Conservation (phyloP, 768 basidiomycete species). For the Sarcodon sp. region DNA sequence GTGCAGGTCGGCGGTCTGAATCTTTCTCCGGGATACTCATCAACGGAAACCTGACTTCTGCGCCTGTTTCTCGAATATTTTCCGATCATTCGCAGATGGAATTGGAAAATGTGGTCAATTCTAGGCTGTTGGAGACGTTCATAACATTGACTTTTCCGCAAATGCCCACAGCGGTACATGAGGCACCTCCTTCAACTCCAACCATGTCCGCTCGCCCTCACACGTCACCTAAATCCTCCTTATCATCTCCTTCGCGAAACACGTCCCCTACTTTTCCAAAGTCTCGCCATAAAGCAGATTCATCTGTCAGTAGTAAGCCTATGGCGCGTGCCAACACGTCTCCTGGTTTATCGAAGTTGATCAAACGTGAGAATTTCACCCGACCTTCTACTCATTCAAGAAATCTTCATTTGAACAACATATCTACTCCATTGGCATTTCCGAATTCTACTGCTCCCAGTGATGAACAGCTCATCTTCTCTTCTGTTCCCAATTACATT, state of each 20-base stretch:
- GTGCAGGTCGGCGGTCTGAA: slow-evolving; percentile 8
- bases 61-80: slow-evolving; percentile 21
- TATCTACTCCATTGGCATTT: background rate
- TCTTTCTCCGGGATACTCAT: slow-evolving; percentile 1
- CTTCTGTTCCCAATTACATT: slow-evolving; percentile 47
- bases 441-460: background rate
- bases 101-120: slow-evolving; percentile 57
- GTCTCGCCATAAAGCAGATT: background rate
- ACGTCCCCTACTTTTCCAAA: background rate
- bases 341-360: background rate
- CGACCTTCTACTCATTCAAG: background rate
- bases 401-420: background rate
- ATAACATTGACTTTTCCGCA: slow-evolving; percentile 37
- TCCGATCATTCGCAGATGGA: slow-evolving; percentile 54
- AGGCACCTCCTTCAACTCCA: slow-evolving; percentile 6
- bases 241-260: background rate
- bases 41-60: slow-evolving; percentile 5
- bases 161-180: slow-evolving; percentile 1
- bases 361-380: background rate
- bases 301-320: background rate
- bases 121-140: slow-evolving; percentile 72
- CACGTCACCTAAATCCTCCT: background rate
- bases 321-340: background rate
- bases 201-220: slow-evolving; percentile 3
- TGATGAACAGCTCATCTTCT: slow-evolving; percentile 1